These are phyloP conservation scores for Aschersonia sp. DNA, from an alignment of 2,329 filamentous ascomycete species.

Conservation along the genomic window DNA sequence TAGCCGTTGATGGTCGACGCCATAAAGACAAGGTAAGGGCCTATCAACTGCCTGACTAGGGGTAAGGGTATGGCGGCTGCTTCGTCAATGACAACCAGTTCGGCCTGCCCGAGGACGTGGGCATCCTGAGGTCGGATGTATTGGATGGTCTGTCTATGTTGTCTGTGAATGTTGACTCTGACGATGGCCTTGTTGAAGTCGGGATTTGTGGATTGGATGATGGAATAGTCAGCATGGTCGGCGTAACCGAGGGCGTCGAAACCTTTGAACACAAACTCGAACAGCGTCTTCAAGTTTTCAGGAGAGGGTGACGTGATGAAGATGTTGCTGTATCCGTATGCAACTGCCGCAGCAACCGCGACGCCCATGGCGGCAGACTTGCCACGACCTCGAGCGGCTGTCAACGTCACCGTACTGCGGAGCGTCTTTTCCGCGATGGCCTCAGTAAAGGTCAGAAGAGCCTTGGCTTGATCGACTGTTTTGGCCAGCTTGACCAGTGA, in stretches of 20 bases:
- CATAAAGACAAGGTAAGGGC: conserved; percentile 97
- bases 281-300: conserved; percentile 95
- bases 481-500: conserved; percentile 71
- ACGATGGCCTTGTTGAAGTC: conserved; percentile 99
- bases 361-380: conserved; percentile 95
- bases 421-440: conserved; percentile 93
- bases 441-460: conserved; percentile 90
- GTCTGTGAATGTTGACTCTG: conserved; percentile 83
- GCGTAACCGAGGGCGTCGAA: conserved; percentile 90
- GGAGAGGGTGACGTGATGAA: conserved; percentile 97
- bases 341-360: conserved; percentile 83
- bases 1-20: conserved; percentile 98
- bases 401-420: conserved; percentile 83
- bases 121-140: conserved; percentile 96
- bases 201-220: conserved; percentile 94
- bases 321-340: conserved; percentile 96
- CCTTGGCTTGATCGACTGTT: conserved; percentile 92
- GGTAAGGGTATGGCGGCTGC: conserved; percentile 92
- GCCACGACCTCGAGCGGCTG: conserved; percentile 84
- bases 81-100: conserved; percentile 92
- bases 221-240: conserved; percentile 93
- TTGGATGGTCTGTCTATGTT: conserved; percentile 94
- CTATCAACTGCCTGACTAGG: conserved; percentile 84
- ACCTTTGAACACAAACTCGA: conserved; percentile 96
- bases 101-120: conserved; percentile 87